Evolutionary conservation across 2,329 filamentous ascomycete genomes (phyloP), one percentile per base, ranked within the genome.

Genomic region (Penicillium sp.): DNA sequence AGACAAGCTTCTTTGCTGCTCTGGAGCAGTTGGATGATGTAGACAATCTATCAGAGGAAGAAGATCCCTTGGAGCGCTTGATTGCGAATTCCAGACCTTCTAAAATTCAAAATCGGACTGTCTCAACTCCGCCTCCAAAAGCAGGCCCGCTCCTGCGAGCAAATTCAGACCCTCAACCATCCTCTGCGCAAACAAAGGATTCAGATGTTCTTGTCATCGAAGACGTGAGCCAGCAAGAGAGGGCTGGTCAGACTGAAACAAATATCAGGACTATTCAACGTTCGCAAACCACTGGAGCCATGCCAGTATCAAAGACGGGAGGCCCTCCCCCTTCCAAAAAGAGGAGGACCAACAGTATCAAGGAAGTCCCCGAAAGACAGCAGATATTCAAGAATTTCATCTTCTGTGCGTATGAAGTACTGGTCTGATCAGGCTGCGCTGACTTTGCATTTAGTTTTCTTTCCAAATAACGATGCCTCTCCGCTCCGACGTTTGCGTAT

Each of bases 391-490:
- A 67, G 30, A 73, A 66, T 0, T 60, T 84, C n/a, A 60, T 66
- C 0, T 82, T 87, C 47, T 85, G 67, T 70, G 35, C 41, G 67
- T 56, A 15, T 16, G 25, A 27, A 4, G 5, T 27, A 11, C n/a
- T 4, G 4, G 11, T n/a, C 6, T 5, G 11, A 11, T 13, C 6
- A n/a, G 6, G n/a, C 6, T 27, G 9, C 4, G 7, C 5, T 16
- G 11, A 13, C 6, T 37, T 32, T 48, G 11, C 14, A 35, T 12
- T 20, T 10, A 73, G 70, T 79, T 64, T 95, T 92, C 59, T 77
- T 94, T 4, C 90, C 88, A 0, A 84, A 92, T 48, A 78, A 87
- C 47, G 82, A 90, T 46, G 74, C 84, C 31, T 77, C 81, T 20
- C 74, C 76, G 8, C 70, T 76, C 6, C 76, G 89, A 26, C 77